Evolutionary conservation across 257 asterid species (phyloP), one percentile per base, ranked within the genome.

Genomic region (Thymus quinquecostatus): DNA sequence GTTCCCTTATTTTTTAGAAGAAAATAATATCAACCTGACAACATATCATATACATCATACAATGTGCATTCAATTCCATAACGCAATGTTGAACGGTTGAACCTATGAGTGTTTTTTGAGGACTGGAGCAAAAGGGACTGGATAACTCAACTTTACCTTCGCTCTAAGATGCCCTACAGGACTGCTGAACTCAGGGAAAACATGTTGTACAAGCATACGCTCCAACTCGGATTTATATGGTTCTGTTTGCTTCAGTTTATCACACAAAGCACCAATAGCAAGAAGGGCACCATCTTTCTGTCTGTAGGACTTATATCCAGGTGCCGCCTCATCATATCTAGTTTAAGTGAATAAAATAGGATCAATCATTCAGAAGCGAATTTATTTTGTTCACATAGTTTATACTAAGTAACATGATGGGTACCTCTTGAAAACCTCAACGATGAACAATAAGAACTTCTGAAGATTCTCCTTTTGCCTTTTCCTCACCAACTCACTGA

Each of bases 221-320:
- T 95, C 99, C 73, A 95, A 93, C 84, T 92, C 96, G 43, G 94
- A 87, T 80, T 89, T 92, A 81, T 95, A 95, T 0, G 98, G 99
- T 59, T 92, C 97, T 11, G 96, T 87, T 82, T 88, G 92, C 84
- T 95, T 95, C 77, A 95, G 79, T 74, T 88, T 95, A 82, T 95
- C 99, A 69, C 99, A 95, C n/a, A 95, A 82, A 7, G 98, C 85
- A 66, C 99, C 99, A 69, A 95, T 87, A 43, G 99, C 98, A 78
- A 95, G 97, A 75, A 92, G 98, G 6, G 98, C 97, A 55, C 99
- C 99, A 78, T 95, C 98, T 76, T 95, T 95, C 76, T 92, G 96
- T 77, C 99, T 85, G 56, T 83, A 92, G 10, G 89, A 89, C 81
- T 89, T 95, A 67, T 73, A 82, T 77, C 86, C 97, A 11, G 85